These are phyloP conservation scores for Penicillium sp. DNA, from an alignment of 2,329 filamentous ascomycete genomes.

Conservation along the genomic window DNA sequence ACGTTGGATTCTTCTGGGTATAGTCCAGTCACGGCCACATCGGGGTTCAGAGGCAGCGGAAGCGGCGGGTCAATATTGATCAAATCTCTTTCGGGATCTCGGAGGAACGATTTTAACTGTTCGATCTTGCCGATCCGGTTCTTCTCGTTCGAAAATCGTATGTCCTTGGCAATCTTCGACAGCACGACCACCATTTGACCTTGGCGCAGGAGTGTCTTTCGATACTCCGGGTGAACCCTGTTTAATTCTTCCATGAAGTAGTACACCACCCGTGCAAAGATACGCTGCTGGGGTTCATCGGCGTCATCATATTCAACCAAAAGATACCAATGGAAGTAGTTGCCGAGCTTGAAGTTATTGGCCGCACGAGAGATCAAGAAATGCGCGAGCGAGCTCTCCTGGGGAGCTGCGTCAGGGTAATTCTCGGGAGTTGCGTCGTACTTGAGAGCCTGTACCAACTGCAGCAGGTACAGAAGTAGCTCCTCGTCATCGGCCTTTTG, in stretches of 20 bases:
- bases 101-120: constrained; percentile 77
- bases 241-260: constrained; percentile 92
- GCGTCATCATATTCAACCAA: constrained; percentile 94
- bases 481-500: constrained; percentile 93
- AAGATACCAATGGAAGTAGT: constrained; percentile 96
- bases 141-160: constrained; percentile 76
- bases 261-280: constrained; percentile 91
- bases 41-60: constrained; percentile 84
- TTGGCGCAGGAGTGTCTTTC: constrained; percentile 78
- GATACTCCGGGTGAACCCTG: constrained; percentile 69
- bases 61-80: constrained; percentile 80
- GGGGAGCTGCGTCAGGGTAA: constrained; percentile 61
- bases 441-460: constrained; percentile 93
- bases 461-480: constrained; percentile 83
- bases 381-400: constrained; percentile 80
- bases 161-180: constrained; percentile 84
- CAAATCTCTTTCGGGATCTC: constrained; percentile 88
- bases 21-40: constrained; percentile 74
- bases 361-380: constrained; percentile 89
- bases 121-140: constrained; percentile 80
- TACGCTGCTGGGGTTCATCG: constrained; percentile 74
- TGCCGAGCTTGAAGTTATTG: constrained; percentile 85
- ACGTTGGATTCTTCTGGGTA: constrained; percentile 83
- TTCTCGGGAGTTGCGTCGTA: constrained; percentile 75
- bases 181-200: constrained; percentile 86